Conservation (phyloP, 2,329 filamentous ascomycete genomes). For the Uncinocarpus reesii region DNA sequence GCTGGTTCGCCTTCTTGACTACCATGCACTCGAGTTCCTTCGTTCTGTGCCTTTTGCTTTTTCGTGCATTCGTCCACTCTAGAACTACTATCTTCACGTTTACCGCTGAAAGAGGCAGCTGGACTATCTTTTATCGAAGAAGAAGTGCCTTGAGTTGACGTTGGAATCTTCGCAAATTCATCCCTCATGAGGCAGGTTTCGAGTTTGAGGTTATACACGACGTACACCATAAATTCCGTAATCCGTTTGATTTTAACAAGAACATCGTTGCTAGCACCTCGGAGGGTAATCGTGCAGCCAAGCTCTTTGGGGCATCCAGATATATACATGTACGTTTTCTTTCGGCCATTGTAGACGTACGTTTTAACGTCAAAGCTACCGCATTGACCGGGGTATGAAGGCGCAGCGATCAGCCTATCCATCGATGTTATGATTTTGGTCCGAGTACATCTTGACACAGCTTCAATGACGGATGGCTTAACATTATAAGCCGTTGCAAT, state of each 20-base stretch:
- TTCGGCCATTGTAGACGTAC: constrained; percentile 71
- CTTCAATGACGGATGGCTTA: constrained; percentile 89
- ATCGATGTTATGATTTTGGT: constrained; percentile 89
- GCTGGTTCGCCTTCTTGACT: background rate
- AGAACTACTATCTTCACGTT: background rate
- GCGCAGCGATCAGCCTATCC: constrained; percentile 74
- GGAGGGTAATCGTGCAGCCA: constrained; percentile 86
- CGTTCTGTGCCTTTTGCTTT: background rate
- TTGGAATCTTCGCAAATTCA: constrained; percentile 74
- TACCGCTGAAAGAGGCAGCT: background rate
- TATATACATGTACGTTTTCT: constrained; percentile 92
- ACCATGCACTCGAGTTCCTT: background rate
- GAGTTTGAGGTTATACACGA: constrained; percentile 93
- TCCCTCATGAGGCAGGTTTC: constrained; percentile 92
- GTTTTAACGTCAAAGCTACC: constrained; percentile 91
- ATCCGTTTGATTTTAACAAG: constrained; percentile 79
- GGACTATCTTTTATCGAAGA: constrained; percentile 13
- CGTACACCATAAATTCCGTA: constrained; percentile 97
- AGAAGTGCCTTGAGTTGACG: constrained; percentile 14
- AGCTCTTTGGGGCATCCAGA: constrained; percentile 82
- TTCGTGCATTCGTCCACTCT: background rate
- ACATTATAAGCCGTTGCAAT: constrained; percentile 95
- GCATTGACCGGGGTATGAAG: constrained; percentile 67
- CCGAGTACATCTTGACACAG: constrained; percentile 83
- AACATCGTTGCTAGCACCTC: constrained; percentile 62